Evolutionary conservation across 352 stramenopile genomes (phyloP).

Genomic region (Globisporangium heterothallicum): DNA sequence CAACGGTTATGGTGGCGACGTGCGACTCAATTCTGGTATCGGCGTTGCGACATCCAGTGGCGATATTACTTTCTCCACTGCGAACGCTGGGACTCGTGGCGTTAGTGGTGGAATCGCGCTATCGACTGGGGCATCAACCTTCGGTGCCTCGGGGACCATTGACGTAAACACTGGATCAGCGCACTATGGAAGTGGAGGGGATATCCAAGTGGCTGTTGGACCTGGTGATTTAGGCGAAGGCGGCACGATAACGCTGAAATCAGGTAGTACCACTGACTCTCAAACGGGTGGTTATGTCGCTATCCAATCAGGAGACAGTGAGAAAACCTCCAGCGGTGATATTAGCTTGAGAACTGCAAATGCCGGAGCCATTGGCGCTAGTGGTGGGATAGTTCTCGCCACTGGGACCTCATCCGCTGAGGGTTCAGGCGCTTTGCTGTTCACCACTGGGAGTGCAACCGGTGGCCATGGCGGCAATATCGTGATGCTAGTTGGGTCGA

Average conservation of each 20-base stretch:
- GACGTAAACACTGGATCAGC: slow-evolving; percentile 46
- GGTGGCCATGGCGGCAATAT: slow-evolving; percentile 61
- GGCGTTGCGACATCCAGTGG: slow-evolving; percentile 54
- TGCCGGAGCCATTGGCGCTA: slow-evolving; percentile 45
- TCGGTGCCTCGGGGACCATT: slow-evolving; percentile 55
- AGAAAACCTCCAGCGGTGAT: slow-evolving; percentile 64
- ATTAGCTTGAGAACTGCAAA: slow-evolving; percentile 59
- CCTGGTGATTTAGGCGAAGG: slow-evolving; percentile 77
- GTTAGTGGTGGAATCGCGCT: slow-evolving; percentile 43
- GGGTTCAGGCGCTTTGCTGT: slow-evolving; percentile 42
- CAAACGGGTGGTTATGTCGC: slow-evolving; percentile 59
- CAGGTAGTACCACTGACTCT: slow-evolving; percentile 64
- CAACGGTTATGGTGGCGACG: slow-evolving; percentile 59
- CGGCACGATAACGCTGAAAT: slow-evolving; percentile 61
- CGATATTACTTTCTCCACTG: slow-evolving; percentile 36
- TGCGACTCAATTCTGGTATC: slow-evolving; percentile 39
- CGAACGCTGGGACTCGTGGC: slow-evolving; percentile 39
- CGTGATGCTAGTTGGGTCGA: slow-evolving; percentile 40
- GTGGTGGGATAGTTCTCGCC: slow-evolving; percentile 47
- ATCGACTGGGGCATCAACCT: slow-evolving; percentile 32
- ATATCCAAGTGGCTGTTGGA: slow-evolving; percentile 51
- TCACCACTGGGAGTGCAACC: slow-evolving; percentile 48
- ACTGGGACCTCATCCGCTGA: slow-evolving; percentile 53
- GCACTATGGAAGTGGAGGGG: slow-evolving; percentile 40
- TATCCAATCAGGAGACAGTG: slow-evolving; percentile 51